Base-by-base conservation (phyloP, 2,329 filamentous ascomycete genomes). In the Sodiomyces alkalinus region DNA sequence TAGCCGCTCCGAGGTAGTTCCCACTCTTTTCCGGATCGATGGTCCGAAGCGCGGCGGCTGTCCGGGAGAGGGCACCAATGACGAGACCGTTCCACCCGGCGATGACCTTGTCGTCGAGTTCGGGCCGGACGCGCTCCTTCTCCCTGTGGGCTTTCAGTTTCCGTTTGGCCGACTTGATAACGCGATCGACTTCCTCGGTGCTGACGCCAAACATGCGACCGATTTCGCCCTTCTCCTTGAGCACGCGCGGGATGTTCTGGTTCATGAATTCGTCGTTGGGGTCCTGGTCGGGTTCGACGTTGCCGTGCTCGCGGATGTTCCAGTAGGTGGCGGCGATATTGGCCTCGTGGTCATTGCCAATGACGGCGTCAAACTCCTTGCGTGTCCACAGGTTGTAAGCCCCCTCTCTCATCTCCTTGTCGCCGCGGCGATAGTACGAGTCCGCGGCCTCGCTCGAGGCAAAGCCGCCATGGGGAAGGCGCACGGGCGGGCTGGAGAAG, bases 361-460 rank as follows among this genome's bases (percentile, higher is more conserved):
- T 63, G 3, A 92, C 70, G 8, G 72, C 67, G 34, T 85, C 75
- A 34, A 96, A 78, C 46, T 96, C 86, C 28, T 83, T 79, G 28
- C 78, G 59, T 1, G 86, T 92, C 87, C 87, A 98, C 3, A 94
- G 70, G 43, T 96, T 94, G 48, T 82, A 96, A 0, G 86, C 87
- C 0, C 90, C 90, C 52, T 96, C 86, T 19, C 80, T 71, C 60
- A 86, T 85, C 30, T 92, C 80, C 4, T 62, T 67, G 42, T 92
- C 83, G 2, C 74, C 73, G n/a, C 66, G 68, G 18, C 69, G 68
- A 28, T 79, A 77, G 29, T 72, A 64, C 1, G 85, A 93, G 48
- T 94, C 86, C 0, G 90, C 86, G 34, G 92, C 82, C 53, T 96
- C 87, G 24, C 83, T 85, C 0, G 83, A 82, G 41, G 77, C 77